Percentiles rank a stretch among this genome's conserved stretches.
Evolutionary conservation across 176 grass and related monocot species (phyloP).

Genomic region (Carex myosuroides): DNA sequence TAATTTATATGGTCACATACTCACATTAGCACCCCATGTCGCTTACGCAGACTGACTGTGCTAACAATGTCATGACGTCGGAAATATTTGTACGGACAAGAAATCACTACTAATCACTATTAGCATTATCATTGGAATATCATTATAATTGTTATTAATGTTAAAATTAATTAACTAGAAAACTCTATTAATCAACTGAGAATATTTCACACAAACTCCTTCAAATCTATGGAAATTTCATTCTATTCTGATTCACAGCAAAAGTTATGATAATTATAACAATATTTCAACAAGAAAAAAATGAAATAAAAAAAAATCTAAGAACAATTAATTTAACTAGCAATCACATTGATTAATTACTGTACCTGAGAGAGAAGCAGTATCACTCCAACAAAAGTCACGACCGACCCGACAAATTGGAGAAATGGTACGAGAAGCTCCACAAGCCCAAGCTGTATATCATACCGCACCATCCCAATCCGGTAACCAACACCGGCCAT

Average conservation of each 20-base stretch:
- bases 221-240: neutral
- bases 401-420: constrained; percentile 32
- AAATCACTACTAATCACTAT: neutral
- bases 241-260: neutral
- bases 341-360: neutral
- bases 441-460: constrained; percentile 66
- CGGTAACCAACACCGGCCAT: constrained; percentile 54
- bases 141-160: neutral
- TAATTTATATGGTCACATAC: neutral
- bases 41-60: neutral
- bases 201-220: neutral
- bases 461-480: constrained; percentile 43
- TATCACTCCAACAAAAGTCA: constrained; percentile 32
- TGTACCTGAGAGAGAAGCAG: constrained; percentile 32
- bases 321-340: neutral
- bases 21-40: neutral
- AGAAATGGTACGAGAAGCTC: constrained; percentile 66
- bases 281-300: neutral
- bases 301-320: neutral
- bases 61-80: neutral
- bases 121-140: neutral
- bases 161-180: neutral
- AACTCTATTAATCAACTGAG: neutral
- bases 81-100: neutral
- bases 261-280: neutral